Conservation (phyloP, 169 alveolate species). For the Plasmodium reichenowi region DNA sequence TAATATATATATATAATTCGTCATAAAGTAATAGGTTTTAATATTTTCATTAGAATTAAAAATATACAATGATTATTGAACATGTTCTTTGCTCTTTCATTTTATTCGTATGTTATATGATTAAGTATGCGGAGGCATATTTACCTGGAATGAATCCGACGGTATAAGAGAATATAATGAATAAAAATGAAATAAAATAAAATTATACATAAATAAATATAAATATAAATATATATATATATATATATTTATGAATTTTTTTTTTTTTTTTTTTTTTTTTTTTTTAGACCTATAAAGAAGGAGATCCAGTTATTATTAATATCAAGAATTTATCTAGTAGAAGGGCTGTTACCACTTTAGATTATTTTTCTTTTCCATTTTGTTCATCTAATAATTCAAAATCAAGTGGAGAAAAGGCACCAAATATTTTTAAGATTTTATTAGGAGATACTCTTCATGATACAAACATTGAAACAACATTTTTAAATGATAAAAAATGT, state of each 20-base stretch:
- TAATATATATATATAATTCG: no score
- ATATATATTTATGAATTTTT: neutral
- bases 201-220: neutral
- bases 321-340: conserved; percentile 66
- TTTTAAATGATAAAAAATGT: conserved; percentile 35
- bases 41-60: neutral
- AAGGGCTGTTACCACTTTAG: conserved; percentile 59
- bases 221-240: neutral
- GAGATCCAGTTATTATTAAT: conserved; percentile 48
- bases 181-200: neutral
- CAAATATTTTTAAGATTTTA: conserved; percentile 60
- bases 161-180: neutral
- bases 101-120: neutral
- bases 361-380: conserved; percentile 55
- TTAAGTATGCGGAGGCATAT: conserved; percentile 40
- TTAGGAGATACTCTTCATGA: conserved; percentile 44
- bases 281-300: conserved; percentile 29
- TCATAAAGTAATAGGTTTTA: no score
- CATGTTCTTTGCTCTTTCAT: neutral
- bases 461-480: conserved; percentile 42
- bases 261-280: neutral
- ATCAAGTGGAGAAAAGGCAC: conserved; percentile 11
- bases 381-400: conserved; percentile 34
- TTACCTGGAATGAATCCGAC: conserved; percentile 76
- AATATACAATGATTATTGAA: neutral